Percentiles rank a stretch among this genome's conserved stretches.
Evolutionary conservation across 768 basidiomycete species (phyloP).

Genomic region (Xanthoconium stramineum): DNA sequence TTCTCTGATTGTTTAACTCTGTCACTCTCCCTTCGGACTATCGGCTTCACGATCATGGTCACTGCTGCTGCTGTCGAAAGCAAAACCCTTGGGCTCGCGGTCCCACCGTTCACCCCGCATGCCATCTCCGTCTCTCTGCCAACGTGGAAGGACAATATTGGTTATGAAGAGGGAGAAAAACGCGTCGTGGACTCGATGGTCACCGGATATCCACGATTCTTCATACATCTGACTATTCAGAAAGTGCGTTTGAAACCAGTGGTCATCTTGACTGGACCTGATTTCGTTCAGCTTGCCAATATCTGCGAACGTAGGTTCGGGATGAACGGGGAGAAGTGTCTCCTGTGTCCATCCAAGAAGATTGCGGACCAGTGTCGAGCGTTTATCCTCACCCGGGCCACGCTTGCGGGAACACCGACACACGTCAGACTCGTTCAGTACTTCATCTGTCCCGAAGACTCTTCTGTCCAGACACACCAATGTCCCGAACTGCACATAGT

Average conservation of each 20-base stretch:
- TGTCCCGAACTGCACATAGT: conserved; percentile 76
- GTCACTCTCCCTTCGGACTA: too few species aligned
- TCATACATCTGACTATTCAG: conserved; percentile 80
- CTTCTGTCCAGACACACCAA: conserved; percentile 23
- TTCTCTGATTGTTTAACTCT: too few species aligned
- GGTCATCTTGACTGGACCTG: background rate
- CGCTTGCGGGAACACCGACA: conserved; percentile 39
- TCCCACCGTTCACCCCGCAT: conserved; percentile 73
- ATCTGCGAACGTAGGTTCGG: conserved; percentile 82
- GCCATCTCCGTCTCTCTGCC: conserved; percentile 96
- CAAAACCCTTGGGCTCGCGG: conserved; percentile 43
- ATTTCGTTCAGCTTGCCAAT: conserved; percentile 57
- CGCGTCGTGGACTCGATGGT: conserved; percentile 78
- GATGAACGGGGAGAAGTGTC: conserved; percentile 62
- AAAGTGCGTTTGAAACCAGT: conserved; percentile 53
- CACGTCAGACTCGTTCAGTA: conserved; percentile 64
- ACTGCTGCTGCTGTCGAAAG: conserved; percentile 5
- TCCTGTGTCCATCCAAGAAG: conserved; percentile 72
- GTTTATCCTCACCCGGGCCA: conserved; percentile 59
- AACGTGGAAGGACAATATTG: conserved; percentile 88
- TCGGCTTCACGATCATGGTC: conserved; percentile 3
- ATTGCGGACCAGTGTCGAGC: conserved; percentile 73
- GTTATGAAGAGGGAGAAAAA: conserved; percentile 85
- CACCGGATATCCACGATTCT: conserved; percentile 92
- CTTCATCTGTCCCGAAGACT: conserved; percentile 62